Evolutionary conservation across 306 rosid genomes (phyloP), one percentile per base, ranked within the genome.

Genomic region (Medicago lupulina): DNA sequence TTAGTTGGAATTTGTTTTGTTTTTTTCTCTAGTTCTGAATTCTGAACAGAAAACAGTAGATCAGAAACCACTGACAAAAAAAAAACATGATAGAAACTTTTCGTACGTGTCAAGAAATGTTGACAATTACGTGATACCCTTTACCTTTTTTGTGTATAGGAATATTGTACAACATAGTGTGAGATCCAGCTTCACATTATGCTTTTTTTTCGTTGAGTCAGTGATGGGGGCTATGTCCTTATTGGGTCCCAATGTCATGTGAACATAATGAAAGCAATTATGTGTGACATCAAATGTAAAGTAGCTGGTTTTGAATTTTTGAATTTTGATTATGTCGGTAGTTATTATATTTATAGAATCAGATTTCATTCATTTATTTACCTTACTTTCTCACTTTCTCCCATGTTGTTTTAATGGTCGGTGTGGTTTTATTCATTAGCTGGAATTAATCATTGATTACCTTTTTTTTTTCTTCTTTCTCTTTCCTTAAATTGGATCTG

Each of bases 171-270:
- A 67, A 19, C 39, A 36, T 77, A 86, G 66, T 70, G 76, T 50
- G 80, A 89, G 90, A 83, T 83, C 81, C 79, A 74, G 74, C 49
- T 34, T 44, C 75, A 68, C 63, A 58, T 39, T 68, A 53, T 58
- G 44, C 65, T 41, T 50, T 76, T 71, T 79, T 62, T 47, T 62
- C 66, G 75, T 60, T 64, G 72, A 50, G 78, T 69, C 21, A 64
- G 46, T 62, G 36, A 75, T 31, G 58, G 75, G 39, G 25, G 41
- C 21, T 81, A 34, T 62, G 83, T 73, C 75, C 76, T 70, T 73
- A 76, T 31, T 85, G 88, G 94, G 92, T 75, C 81, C 87, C 81
- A 63, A 19, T 59, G 50, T 54, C 96, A 89, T 90, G 91, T 90
- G 92, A 80, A 77, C 18, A 59, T 73, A 76, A 72, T 76, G 79